Evolutionary conservation across 2,329 filamentous ascomycete species (phyloP), one percentile per base, ranked within the genome.

Genomic region (Hymenoscyphus repandus): DNA sequence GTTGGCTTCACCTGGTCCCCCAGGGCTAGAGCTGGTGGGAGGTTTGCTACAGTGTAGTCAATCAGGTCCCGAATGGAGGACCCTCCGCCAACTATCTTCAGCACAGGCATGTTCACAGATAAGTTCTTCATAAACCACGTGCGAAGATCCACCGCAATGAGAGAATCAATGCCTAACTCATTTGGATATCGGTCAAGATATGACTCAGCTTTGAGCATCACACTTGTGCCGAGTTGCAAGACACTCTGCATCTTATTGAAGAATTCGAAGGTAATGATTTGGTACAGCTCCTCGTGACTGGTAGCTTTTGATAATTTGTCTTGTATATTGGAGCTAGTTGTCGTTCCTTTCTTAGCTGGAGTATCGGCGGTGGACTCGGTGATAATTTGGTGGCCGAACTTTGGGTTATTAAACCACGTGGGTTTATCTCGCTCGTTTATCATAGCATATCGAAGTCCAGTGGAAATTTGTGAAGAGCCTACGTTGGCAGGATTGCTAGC

Each of bases 81-180:
- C 7, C 17, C 58, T 6, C 69, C 70, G 7, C 69, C 64, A 3
- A 76, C 55, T 34, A 78, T 66, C 50, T 73, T 73, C 2, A 78
- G 62, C 1, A 77, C 69, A 0, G 74, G 71, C 0, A 78, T 66
- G 41, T 78, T 70, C 0, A 71, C 60, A 0, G 70, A 53, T 0
- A 77, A 41, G 34, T 72, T 64, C 47, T 74, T 74, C n/a, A 70
- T 36, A 51, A 78, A 74, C 76, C 76, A 79, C 0, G 68, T 59
- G 1, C 74, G 53, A 5, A 58, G 22, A 34, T 58, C 55, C 15
- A 58, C 55, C 15, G 50, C 55, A 20, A 58, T 34, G 11, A 58
- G 38, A 34, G 53, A 56, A 20, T 58, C 55, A 12, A 69, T 2
- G 31, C 47, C 47, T n/a, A n/a, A n/a, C n/a, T n/a, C n/a, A n/a